Base-by-base conservation (phyloP, 1,284 basidiomycete genomes). In the Wallemia hederae region DNA sequence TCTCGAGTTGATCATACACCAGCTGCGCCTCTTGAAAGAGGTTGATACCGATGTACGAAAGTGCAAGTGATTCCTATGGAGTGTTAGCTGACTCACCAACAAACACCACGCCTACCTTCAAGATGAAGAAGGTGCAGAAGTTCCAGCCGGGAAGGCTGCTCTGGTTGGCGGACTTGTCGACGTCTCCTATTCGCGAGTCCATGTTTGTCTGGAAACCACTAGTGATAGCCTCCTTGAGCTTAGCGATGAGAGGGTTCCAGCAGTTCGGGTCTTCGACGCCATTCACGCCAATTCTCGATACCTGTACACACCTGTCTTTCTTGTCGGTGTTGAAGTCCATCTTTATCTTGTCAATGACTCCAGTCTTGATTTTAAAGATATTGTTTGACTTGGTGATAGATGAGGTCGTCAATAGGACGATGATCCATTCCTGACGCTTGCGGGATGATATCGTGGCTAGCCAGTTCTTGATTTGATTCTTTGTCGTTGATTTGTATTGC, bases 101-200 rank as follows among this genome's bases (percentile, higher is more conserved):
- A n/a, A n/a, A n/a, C n/a, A n/a, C 26, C 59, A 58, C 29, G 57
- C 70, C 28, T 28, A 87, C 90, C 79, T 96, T 96, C 27, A 91
- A 74, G 33, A 90, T 80, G 70, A 96, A 94, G 75, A 91, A 97
- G 0, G 84, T 89, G 69, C 88, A 90, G 68, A 92, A 96, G 69
- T 94, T 91, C 91, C 91, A 96, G 1, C 89, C 90, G 1, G 86
- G 84, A 77, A 88, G 84, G 64, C 81, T 77, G 62, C 84, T 76
- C 69, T 92, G 86, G 58, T 79, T 76, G 68, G 96, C 90, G 0
- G 85, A 86, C 25, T 84, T 78, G 66, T 78, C 81, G 1, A 94
- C 81, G 63, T 92, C 88, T 59, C 94, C 90, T 67, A 90, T 85
- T 19, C 85, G 77, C 64, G 82, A 80, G 3, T 76, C 72, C 49